phyloP scores from a whole-genome alignment of 148 eudicot genomes.

The Rhododendron vialii region DNA sequence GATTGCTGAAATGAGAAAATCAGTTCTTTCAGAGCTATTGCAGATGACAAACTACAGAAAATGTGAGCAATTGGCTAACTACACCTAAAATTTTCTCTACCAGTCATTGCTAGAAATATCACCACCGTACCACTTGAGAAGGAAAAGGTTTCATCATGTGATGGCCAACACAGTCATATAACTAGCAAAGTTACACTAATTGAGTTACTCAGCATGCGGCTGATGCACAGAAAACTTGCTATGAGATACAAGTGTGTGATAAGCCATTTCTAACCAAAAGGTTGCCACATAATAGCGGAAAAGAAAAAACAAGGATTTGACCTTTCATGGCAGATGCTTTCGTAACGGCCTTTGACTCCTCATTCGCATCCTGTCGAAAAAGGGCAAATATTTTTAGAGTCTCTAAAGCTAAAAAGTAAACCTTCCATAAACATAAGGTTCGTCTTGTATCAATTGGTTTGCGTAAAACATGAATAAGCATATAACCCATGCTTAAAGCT shows the following conservation, averaged over 20 bases:
- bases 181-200: background rate
- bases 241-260: background rate
- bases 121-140: background rate
- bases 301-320: background rate
- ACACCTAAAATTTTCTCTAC: background rate
- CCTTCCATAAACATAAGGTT: background rate
- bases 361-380: slow-evolving; percentile 43
- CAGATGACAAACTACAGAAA: background rate
- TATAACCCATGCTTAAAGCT: slow-evolving; percentile 1
- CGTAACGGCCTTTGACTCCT: slow-evolving; percentile 56
- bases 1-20: slow-evolving; percentile 32
- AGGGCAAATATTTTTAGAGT: background rate
- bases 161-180: background rate
- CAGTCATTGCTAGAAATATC: background rate
- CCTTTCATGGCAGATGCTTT: slow-evolving; percentile 63
- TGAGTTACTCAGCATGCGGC: background rate
- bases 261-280: background rate
- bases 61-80: background rate
- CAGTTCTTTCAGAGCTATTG: background rate
- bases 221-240: slow-evolving; percentile 1
- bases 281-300: background rate
- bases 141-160: background rate
- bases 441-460: background rate
- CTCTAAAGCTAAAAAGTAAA: background rate
- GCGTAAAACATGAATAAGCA: background rate